These are phyloP conservation scores for Cyclocybe aegerita DNA, from an alignment of 768 basidiomycete genomes.

Conservation along the genomic window DNA sequence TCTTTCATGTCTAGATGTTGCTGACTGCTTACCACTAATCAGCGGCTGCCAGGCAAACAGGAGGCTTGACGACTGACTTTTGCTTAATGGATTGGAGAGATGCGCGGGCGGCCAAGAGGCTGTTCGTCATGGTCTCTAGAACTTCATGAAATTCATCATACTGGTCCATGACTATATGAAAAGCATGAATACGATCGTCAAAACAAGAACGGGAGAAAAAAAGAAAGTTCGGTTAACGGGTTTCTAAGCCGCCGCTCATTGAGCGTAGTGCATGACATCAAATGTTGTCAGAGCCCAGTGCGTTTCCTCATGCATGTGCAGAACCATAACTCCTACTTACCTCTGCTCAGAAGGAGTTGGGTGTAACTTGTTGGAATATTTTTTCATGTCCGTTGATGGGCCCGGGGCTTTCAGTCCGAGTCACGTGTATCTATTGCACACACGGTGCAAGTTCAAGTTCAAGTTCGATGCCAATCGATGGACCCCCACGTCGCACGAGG, in stretches of 20 bases:
- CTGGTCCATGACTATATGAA: slow-evolving; percentile 17
- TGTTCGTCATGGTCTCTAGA: slow-evolving; percentile 58
- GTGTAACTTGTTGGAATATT: not conserved
- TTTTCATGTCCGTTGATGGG: too few relatives aligned
- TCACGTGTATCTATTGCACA: too few relatives aligned
- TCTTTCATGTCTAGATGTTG: slow-evolving; percentile 52
- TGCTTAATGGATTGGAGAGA: slow-evolving; percentile 52
- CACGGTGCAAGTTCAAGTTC: too few relatives aligned
- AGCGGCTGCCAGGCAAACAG: slow-evolving; percentile 3
- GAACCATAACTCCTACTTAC: slow-evolving; percentile 6
- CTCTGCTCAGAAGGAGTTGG: not conserved
- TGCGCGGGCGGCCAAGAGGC: slow-evolving; percentile 61
- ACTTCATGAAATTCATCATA: slow-evolving; percentile 27
- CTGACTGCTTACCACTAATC: slow-evolving; percentile 19
- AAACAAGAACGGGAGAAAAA: slow-evolving; percentile 10
- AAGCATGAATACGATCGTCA: slow-evolving; percentile 4
- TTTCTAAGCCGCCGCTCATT: slow-evolving; percentile 52
- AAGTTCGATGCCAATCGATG: too few relatives aligned
- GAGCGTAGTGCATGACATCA: slow-evolving; percentile 50
- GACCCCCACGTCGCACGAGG: too few relatives aligned
- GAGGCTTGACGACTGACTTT: slow-evolving; percentile 41
- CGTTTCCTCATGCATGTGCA: slow-evolving; percentile 43
- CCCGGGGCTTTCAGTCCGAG: too few relatives aligned
- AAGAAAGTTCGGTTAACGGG: slow-evolving; percentile 44
- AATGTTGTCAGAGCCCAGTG: slow-evolving; percentile 57